A percentile compares a stretch with the other conserved stretches of the same genome.
Conservation (phyloP, 140 eudicot species). For the Bidens hawaiensis region DNA sequence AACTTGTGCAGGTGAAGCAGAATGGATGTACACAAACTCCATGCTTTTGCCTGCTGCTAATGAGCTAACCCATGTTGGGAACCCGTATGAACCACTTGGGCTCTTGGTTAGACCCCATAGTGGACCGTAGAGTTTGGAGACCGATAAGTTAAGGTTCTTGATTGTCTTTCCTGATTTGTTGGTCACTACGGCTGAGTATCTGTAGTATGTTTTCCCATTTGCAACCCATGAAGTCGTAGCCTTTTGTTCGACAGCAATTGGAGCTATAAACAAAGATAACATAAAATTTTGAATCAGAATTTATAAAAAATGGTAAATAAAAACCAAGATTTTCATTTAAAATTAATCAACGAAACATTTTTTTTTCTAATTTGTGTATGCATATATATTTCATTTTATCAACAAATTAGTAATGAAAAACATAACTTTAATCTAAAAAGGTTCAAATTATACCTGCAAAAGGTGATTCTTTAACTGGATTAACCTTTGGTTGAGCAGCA, state of each 20-base stretch:
- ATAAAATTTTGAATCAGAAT: neutral
- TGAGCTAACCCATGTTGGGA: slow-evolving; percentile 70
- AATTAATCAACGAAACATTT: neutral
- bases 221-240: slow-evolving; percentile 62
- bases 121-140: slow-evolving; percentile 83
- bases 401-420: too few relatives aligned
- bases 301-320: neutral
- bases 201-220: slow-evolving; percentile 78
- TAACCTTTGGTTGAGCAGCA: slow-evolving; percentile 36
- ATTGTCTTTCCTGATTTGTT: slow-evolving; percentile 74
- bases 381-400: too few relatives aligned
- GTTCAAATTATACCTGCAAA: slow-evolving; percentile 45
- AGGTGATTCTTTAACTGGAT: slow-evolving; percentile 29
- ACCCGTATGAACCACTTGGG: slow-evolving; percentile 47
- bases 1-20: slow-evolving; percentile 60
- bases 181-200: slow-evolving; percentile 61
- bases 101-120: slow-evolving; percentile 83
- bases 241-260: slow-evolving; percentile 56
- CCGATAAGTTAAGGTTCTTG: slow-evolving; percentile 57
- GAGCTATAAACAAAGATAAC: slow-evolving; percentile 27
- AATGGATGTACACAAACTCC: slow-evolving; percentile 74
- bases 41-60: slow-evolving; percentile 68
- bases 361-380: too few relatives aligned
- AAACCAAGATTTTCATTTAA: neutral
- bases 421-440: too few relatives aligned